Base-by-base conservation (phyloP, 2,329 filamentous ascomycete species). In the Aspergillus ibericus region DNA sequence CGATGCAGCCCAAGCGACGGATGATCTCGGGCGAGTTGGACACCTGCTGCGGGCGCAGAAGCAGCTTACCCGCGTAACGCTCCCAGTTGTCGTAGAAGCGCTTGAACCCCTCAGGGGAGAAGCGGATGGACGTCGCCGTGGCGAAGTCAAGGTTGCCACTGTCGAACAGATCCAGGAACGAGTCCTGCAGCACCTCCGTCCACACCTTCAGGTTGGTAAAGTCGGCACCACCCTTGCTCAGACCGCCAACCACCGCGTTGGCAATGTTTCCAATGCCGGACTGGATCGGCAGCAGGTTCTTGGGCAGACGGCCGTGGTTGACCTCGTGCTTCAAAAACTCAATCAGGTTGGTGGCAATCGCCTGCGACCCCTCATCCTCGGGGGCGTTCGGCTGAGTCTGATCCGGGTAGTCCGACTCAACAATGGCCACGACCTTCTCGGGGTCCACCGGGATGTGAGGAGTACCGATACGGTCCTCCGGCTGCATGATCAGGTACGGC, bases 161-260 rank as follows among this genome's bases (percentile, higher is more conserved):
- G 81, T 96, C 92, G 77, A 96, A 96, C 55, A 96, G 88, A 74
- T 96, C 92, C 22, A 96, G 85, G 85, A 96, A 96, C 20, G 90
- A 92, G 74, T 96, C 92, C 79, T 96, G 92, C 58, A 96, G 86
- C 49, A 96, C 92, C 77, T 96, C 92, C 22, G 92, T 96, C 92
- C 92, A 96, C 38, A 96, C 92, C 73, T 90, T 92, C 58, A 96
- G 84, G 79, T 96, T 90, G 72, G 86, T 85, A 82, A 96, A 96
- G 75, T 93, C 88, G 65, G 90, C 90, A 60, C 81, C 82, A 13
- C 83, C 83, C 59, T 89, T 85, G 64, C 87, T 85, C 56, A 96
- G 85, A 13, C 92, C 92, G 60, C 92, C 91, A 59, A 96, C 87
- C 62, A 96, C 92, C 36, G 92, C 92, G 75, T 96, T 96, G 76